Evolutionary conservation across 768 basidiomycete genomes (phyloP).

Genomic region (Russula brevipes): DNA sequence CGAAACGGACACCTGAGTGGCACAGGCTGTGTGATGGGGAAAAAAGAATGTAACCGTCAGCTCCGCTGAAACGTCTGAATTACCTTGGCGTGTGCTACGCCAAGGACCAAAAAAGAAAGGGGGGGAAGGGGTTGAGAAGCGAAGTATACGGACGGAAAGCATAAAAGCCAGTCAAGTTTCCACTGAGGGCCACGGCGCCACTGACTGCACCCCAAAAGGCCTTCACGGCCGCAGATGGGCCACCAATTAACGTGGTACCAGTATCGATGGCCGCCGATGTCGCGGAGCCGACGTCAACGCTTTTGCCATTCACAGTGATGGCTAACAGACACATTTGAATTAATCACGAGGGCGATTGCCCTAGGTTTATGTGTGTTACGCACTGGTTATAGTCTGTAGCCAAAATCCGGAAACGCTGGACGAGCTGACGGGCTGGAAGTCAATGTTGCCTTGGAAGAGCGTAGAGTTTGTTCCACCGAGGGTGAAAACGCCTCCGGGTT

Average conservation of each 20-base stretch:
- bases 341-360: too few relatives aligned
- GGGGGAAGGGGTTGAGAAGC: not conserved
- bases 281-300: constrained; percentile 39
- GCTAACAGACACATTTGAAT: constrained; percentile 35
- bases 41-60: not conserved
- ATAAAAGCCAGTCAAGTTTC: constrained; percentile 63
- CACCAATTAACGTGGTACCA: constrained; percentile 91
- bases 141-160: constrained; percentile 56
- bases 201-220: constrained; percentile 64
- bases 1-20: constrained; percentile 47
- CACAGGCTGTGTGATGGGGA: constrained; percentile 54
- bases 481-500: constrained; percentile 65
- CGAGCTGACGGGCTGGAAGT: constrained; percentile 51
- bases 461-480: constrained; percentile 60
- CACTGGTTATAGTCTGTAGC: constrained; percentile 54
- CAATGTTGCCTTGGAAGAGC: constrained; percentile 64
- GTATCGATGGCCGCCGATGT: constrained; percentile 84
- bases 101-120: not conserved
- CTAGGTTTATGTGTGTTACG: constrained; percentile 22
- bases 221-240: constrained; percentile 55
- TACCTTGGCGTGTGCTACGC: not conserved
- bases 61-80: not conserved
- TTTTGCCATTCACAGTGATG: constrained; percentile 54
- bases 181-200: constrained; percentile 43
- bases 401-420: constrained; percentile 44